phyloP scores from a whole-genome alignment of 352 stramenopile genomes.

The Globisporangium lucens region DNA sequence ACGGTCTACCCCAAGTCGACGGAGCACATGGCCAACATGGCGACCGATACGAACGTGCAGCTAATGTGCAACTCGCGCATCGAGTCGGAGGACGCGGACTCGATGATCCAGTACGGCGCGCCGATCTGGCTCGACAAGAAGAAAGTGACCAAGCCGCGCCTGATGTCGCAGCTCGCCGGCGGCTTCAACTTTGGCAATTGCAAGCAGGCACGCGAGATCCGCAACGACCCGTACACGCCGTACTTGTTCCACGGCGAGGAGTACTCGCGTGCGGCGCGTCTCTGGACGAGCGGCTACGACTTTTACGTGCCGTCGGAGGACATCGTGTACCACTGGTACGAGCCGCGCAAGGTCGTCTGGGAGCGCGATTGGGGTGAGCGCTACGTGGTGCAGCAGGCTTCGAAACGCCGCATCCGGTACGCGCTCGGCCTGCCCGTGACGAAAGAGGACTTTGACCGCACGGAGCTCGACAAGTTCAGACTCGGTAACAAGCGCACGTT shows the following conservation, averaged over 20 bases:
- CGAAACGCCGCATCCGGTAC: conserved; percentile 73
- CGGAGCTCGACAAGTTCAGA: conserved; percentile 62
- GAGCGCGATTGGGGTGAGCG: conserved; percentile 73
- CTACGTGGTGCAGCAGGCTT: conserved; percentile 62
- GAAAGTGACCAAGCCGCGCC: conserved; percentile 55
- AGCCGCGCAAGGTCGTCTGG: conserved; percentile 79
- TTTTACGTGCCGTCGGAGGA: conserved; percentile 76
- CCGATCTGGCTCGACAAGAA: conserved; percentile 71
- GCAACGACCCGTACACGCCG: conserved; percentile 76
- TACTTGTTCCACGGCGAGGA: conserved; percentile 83
- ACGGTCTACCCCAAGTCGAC: conserved; percentile 81
- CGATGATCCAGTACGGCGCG: conserved; percentile 77
- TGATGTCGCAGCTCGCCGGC: conserved; percentile 77
- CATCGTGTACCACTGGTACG: conserved; percentile 80
- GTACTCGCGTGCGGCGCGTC: conserved; percentile 70
- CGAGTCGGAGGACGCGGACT: conserved; percentile 59
- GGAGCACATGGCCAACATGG: conserved; percentile 48
- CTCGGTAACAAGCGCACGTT: conserved; percentile 75
- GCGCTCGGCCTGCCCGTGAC: conserved; percentile 56
- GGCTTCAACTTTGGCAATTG: conserved; percentile 85
- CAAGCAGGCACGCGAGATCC: conserved; percentile 63
- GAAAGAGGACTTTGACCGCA: conserved; percentile 69
- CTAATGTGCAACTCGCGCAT: conserved; percentile 80
- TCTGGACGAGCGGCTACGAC: conserved; percentile 80
- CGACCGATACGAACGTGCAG: conserved; percentile 58